These are phyloP conservation scores for Mucor mucedo DNA, from an alignment of 371 early-diverging fungal genomes.

Conservation along the genomic window DNA sequence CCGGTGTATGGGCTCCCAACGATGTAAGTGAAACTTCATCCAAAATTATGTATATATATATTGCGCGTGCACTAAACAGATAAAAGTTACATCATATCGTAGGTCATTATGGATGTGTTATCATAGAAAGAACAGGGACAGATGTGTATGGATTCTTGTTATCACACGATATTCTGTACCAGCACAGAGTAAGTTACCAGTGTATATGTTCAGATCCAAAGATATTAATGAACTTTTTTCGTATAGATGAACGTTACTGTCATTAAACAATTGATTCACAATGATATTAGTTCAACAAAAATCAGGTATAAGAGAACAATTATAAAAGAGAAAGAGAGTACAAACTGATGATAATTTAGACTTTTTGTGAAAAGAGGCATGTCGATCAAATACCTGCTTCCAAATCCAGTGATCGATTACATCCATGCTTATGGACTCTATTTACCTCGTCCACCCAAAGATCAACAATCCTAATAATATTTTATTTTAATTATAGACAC, in stretches of 20 bases:
- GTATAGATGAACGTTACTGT: slow-evolving; percentile 85
- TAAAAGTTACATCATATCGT: slow-evolving; percentile 88
- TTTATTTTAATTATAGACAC: too few relatives aligned
- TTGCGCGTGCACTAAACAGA: neutral
- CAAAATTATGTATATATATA: too few relatives aligned
- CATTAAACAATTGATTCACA: slow-evolving; percentile 94
- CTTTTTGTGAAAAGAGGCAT: slow-evolving; percentile 92
- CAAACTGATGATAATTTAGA: slow-evolving; percentile 37
- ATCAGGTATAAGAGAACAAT: slow-evolving; percentile 2
- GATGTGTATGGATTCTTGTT: slow-evolving; percentile 93
- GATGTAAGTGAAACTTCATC: slow-evolving; percentile 73
- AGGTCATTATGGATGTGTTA: slow-evolving; percentile 92
- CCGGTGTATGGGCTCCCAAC: slow-evolving; percentile 88
- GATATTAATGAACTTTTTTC: neutral
- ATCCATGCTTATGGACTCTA: slow-evolving; percentile 81
- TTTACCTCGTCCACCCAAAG: slow-evolving; percentile 22
- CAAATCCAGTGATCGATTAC: slow-evolving; percentile 93
- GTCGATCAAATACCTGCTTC: slow-evolving; percentile 95
- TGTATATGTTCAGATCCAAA: too few relatives aligned
- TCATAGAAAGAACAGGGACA: slow-evolving; percentile 94
- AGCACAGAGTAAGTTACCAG: slow-evolving; percentile 70
- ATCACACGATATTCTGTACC: slow-evolving; percentile 88
- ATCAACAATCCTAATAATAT: neutral
- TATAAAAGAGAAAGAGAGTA: too few relatives aligned
- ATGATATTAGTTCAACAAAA: slow-evolving; percentile 71